Percentiles rank a stretch among this genome's conserved stretches.
phyloP scores from a whole-genome alignment of 2,329 filamentous ascomycete genomes.

The Colletotrichum sp. region DNA sequence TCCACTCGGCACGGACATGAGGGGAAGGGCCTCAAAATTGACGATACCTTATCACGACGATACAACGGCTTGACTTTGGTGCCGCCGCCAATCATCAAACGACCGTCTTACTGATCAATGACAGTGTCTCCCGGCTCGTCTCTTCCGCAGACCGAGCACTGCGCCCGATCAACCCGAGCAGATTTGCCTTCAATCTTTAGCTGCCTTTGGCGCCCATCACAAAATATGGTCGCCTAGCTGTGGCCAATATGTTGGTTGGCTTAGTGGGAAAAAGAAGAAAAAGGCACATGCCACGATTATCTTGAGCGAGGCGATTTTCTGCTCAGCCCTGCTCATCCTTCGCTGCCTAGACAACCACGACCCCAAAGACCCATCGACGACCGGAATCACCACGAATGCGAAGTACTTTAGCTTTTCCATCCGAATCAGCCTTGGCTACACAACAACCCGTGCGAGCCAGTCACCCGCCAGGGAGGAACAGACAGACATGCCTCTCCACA shows the following conservation, averaged over 20 bases:
- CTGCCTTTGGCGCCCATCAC: not conserved
- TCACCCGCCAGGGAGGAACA: not conserved
- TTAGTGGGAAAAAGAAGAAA: not conserved
- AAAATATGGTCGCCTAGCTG: not conserved
- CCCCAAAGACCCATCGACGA: not conserved
- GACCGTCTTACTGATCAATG: not conserved
- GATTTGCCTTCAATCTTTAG: not conserved
- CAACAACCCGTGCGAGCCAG: not conserved
- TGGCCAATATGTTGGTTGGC: not conserved
- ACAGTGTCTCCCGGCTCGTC: not conserved
- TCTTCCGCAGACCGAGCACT: not conserved
- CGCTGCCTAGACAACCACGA: constrained; percentile 11
- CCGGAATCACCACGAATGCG: not conserved
- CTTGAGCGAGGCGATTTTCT: not conserved
- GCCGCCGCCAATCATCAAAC: not conserved
- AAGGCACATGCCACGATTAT: not conserved
- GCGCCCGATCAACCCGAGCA: constrained; percentile 1
- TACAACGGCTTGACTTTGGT: not conserved
- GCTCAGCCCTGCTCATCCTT: constrained; percentile 3
- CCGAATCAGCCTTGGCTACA: constrained; percentile 4
- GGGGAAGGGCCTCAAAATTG: constrained; percentile 3
- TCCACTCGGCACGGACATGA: not conserved
- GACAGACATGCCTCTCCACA: not conserved
- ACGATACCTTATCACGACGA: not conserved
- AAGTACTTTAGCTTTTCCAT: not conserved